Evolutionary conservation across 2,329 filamentous ascomycete genomes (phyloP).

Genomic region (Neopestalotiopsis sp.): DNA sequence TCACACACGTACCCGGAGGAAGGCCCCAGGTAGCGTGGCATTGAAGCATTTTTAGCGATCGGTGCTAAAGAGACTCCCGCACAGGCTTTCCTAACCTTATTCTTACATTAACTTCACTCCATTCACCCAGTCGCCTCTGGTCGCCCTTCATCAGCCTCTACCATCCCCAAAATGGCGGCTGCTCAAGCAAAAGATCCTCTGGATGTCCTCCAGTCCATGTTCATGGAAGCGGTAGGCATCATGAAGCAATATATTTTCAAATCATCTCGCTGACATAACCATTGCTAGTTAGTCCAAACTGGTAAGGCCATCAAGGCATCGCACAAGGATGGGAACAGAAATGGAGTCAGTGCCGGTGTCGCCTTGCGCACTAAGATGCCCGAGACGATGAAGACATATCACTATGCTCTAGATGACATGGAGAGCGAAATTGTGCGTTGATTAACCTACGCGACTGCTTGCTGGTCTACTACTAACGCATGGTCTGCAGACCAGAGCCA

Average conservation of each 20-base stretch:
- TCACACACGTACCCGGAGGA: background rate
- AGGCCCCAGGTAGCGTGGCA: background rate
- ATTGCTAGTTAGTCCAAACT: slow-evolving; percentile 58
- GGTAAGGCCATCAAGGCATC: slow-evolving; percentile 60
- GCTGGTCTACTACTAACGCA: background rate
- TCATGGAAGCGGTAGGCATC: slow-evolving; percentile 60
- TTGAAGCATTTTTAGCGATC: slow-evolving; percentile 11
- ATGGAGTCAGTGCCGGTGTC: slow-evolving; percentile 36
- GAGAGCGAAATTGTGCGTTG: slow-evolving; percentile 60
- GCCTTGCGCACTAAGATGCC: slow-evolving; percentile 47
- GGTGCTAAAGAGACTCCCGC: slow-evolving; percentile 15
- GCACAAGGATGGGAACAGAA: slow-evolving; percentile 49
- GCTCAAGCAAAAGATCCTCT: slow-evolving; percentile 44
- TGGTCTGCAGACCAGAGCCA: slow-evolving; percentile 50
- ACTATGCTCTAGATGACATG: slow-evolving; percentile 59
- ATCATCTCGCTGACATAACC: background rate
- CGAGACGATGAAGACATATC: slow-evolving; percentile 53
- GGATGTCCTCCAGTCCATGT: slow-evolving; percentile 55
- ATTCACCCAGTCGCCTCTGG: background rate
- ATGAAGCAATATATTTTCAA: background rate
- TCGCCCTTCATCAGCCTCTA: background rate
- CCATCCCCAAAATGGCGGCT: slow-evolving; percentile 34
- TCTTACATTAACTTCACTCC: slow-evolving; percentile 14
- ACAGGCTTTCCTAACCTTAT: slow-evolving; percentile 14
- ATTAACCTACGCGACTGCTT: background rate